phyloP scores from a whole-genome alignment of 2,329 filamentous ascomycete species.

The Exophiala sideris region DNA sequence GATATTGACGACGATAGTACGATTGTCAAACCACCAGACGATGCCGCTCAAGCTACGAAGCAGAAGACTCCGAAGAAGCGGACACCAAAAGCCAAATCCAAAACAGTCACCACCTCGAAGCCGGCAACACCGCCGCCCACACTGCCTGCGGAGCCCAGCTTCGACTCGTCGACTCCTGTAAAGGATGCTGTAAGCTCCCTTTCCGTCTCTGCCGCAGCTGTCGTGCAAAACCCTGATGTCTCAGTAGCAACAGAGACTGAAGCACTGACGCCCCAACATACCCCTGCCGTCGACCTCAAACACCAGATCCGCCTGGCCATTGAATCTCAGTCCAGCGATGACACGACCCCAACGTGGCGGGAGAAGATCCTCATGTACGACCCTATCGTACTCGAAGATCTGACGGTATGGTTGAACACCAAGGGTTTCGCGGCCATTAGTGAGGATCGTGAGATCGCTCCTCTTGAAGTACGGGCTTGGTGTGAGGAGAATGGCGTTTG shows the following conservation, averaged over 20 bases:
- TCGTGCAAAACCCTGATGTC: too few species aligned
- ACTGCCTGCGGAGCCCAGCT: background rate
- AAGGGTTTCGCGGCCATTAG: constrained; percentile 62
- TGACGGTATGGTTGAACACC: constrained; percentile 77
- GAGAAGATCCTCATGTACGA: constrained; percentile 95
- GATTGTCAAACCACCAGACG: constrained; percentile 2
- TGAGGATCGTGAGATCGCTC: constrained; percentile 62
- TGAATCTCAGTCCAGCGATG: constrained; percentile 37
- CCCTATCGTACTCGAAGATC: constrained; percentile 80
- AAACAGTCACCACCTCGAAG: background rate
- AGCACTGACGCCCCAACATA: constrained; percentile 8
- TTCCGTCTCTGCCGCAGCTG: too few species aligned
- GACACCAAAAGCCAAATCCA: background rate
- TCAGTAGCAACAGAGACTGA: background rate
- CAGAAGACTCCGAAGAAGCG: constrained; percentile 3
- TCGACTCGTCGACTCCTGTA: background rate
- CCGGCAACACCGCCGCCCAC: constrained; percentile 12
- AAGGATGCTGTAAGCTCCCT: background rate
- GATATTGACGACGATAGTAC: constrained; percentile 8
- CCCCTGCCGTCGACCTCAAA: background rate
- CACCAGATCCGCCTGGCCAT: background rate
- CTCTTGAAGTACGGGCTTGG: constrained; percentile 75
- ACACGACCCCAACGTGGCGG: constrained; percentile 64
- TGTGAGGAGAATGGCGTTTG: constrained; percentile 84
- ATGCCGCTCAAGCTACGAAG: background rate